Percentiles rank a stretch among this genome's conserved stretches.
Evolutionary conservation across 1,139 yeast genomes (phyloP).

Genomic region (Blastobotrys serpentis): DNA sequence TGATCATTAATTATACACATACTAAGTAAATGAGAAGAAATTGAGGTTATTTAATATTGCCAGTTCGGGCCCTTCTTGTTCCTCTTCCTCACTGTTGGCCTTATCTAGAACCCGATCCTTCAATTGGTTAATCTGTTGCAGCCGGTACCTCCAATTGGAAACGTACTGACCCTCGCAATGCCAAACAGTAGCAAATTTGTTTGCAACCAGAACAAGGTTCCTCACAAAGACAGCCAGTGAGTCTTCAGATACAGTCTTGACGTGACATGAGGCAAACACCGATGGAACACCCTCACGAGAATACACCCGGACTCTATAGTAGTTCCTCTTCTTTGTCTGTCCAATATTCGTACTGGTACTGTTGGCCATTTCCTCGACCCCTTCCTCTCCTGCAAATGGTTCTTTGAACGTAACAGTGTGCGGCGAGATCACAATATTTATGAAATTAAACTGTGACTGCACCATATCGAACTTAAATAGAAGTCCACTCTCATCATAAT

Average conservation of each 20-base stretch:
- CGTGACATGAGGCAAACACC: conserved; percentile 70
- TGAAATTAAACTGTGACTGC: conserved; percentile 76
- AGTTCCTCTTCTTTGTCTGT: conserved; percentile 27
- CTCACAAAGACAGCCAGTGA: conserved; percentile 64
- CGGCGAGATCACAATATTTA: conserved; percentile 76
- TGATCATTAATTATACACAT: conserved; percentile 34
- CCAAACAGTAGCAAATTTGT: conserved; percentile 76
- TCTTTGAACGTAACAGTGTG: conserved; percentile 40
- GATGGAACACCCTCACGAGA: conserved; percentile 73
- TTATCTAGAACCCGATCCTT: conserved; percentile 40
- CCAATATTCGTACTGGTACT: too few relatives aligned
- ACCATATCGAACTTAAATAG: conserved; percentile 71
- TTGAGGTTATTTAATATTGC: conserved; percentile 13
- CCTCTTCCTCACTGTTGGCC: conserved; percentile 1
- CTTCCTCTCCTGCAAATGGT: conserved; percentile 10
- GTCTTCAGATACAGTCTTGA: conserved; percentile 62
- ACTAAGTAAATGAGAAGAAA: conserved; percentile 15
- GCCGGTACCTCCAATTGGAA: conserved; percentile 67
- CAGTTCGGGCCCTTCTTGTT: conserved; percentile 9
- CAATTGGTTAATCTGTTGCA: conserved; percentile 55
- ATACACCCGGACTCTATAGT: conserved; percentile 60
- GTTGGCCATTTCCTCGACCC: conserved; percentile 12
- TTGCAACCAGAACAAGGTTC: conserved; percentile 63
- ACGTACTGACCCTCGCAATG: conserved; percentile 54
- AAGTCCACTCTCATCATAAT: conserved; percentile 69